These are phyloP conservation scores for Vitis riparia DNA, from an alignment of 164 flowering plant genomes.

Conservation along the genomic window DNA sequence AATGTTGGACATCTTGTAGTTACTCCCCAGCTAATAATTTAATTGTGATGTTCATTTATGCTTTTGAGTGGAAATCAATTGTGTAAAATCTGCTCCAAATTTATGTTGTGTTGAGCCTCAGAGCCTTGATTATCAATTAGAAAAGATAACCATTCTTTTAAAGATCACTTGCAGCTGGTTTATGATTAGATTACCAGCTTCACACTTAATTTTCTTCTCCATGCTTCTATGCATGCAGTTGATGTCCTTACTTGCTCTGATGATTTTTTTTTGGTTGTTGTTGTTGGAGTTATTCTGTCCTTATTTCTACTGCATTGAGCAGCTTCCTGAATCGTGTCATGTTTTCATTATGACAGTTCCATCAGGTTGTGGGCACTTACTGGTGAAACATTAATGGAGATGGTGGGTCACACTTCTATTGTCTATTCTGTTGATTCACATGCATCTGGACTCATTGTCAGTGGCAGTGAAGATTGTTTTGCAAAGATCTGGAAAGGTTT, in stretches of 20 bases:
- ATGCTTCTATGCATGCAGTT: too few relatives aligned
- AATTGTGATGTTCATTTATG: too few relatives aligned
- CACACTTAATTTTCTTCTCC: background rate
- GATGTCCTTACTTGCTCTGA: background rate
- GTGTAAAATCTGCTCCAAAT: too few relatives aligned
- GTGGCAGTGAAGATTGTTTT: slow-evolving; percentile 90
- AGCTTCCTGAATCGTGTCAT: background rate
- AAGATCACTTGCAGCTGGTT: background rate
- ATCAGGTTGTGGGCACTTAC: slow-evolving; percentile 86
- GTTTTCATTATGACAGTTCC: slow-evolving; percentile 49
- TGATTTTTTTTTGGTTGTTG: too few relatives aligned
- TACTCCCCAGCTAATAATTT: too few relatives aligned
- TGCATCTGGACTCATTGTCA: slow-evolving; percentile 79
- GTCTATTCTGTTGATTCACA: slow-evolving; percentile 95
- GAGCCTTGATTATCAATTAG: too few relatives aligned
- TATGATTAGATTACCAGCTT: background rate
- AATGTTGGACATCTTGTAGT: background rate
- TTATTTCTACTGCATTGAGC: background rate
- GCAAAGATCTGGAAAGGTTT: slow-evolving; percentile 98
- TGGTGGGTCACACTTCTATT: slow-evolving; percentile 96
- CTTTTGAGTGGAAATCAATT: too few relatives aligned
- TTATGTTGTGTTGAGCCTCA: too few relatives aligned
- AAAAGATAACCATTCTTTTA: background rate
- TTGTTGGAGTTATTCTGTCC: background rate
- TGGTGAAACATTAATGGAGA: slow-evolving; percentile 85